phyloP scores from a whole-genome alignment of 352 stramenopile species.

The Phytophthora sp. region DNA sequence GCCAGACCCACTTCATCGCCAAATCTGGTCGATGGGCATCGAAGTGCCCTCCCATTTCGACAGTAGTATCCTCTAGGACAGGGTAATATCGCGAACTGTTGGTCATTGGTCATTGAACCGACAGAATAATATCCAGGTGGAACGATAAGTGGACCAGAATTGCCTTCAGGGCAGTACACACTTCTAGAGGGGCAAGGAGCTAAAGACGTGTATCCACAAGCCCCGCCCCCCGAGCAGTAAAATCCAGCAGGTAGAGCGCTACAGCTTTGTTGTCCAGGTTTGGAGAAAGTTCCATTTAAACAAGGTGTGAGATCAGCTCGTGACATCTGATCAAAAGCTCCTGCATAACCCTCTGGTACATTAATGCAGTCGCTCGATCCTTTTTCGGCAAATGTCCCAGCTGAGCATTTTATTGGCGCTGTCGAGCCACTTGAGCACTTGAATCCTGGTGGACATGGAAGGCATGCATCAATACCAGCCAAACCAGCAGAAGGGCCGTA shows the following conservation, averaged over 20 bases:
- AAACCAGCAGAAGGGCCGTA: constrained; percentile 46
- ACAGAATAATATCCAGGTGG: constrained; percentile 55
- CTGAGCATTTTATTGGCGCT: constrained; percentile 32
- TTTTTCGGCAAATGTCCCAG: constrained; percentile 44
- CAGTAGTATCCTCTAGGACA: constrained; percentile 65
- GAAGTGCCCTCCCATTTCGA: constrained; percentile 37
- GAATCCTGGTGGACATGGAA: constrained; percentile 52
- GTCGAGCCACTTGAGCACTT: constrained; percentile 33
- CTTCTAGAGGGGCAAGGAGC: constrained; percentile 38
- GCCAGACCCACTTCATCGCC: constrained; percentile 41
- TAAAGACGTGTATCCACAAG: constrained; percentile 48
- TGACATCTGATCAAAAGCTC: constrained; percentile 34
- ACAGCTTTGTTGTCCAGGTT: constrained; percentile 51
- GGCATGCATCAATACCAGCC: constrained; percentile 29
- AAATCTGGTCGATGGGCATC: constrained; percentile 55
- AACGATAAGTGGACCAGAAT: constrained; percentile 37
- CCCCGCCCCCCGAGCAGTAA: constrained; percentile 35
- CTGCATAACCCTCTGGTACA: constrained; percentile 49
- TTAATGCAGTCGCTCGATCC: constrained; percentile 40
- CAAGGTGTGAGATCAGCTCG: constrained; percentile 42
- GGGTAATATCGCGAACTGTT: constrained; percentile 40
- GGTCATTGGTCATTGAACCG: constrained; percentile 27
- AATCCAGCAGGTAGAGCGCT: constrained; percentile 47
- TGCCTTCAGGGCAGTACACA: constrained; percentile 57
- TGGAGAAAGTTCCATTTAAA: constrained; percentile 59